Percentiles rank a stretch among this genome's conserved stretches.
Conservation (phyloP, 805 yeast genomes). For the Sungouiozyma ichnusensis region DNA sequence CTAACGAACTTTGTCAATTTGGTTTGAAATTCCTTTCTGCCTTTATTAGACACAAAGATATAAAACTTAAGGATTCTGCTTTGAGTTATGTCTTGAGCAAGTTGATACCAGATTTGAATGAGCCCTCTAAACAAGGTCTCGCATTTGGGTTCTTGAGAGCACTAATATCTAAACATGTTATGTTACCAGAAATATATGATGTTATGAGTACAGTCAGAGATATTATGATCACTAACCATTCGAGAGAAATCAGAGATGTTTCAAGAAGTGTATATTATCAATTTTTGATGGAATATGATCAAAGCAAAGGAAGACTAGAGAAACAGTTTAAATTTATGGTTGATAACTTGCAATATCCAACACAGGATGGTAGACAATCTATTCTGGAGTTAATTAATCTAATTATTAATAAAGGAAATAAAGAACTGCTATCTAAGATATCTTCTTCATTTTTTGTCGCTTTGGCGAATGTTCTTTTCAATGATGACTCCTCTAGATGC, state of each 20-base stretch:
- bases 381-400: conserved; percentile 78
- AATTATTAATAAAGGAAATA: conserved; percentile 55
- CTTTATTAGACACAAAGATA: conserved; percentile 58
- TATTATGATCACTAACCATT: conserved; percentile 83
- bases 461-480: conserved; percentile 61
- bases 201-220: conserved; percentile 70
- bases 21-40: conserved; percentile 65
- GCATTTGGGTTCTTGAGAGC: conserved; percentile 80
- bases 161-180: conserved; percentile 57
- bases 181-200: conserved; percentile 85
- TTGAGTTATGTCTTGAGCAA: conserved; percentile 61
- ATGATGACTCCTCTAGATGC: conserved; percentile 70
- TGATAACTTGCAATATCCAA: conserved; percentile 71
- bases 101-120: conserved; percentile 78
- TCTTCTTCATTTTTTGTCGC: conserved; percentile 76
- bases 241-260: conserved; percentile 71
- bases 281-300: conserved; percentile 90
- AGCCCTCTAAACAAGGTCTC: conserved; percentile 78
- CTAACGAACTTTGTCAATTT: conserved; percentile 69
- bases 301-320: conserved; percentile 74
- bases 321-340: conserved; percentile 75
- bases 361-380: conserved; percentile 78
- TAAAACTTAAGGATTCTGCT: conserved; percentile 59
- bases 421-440: conserved; percentile 46
- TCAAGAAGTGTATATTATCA: conserved; percentile 75